Conservation (phyloP, 345 rosid species). For the Pugionium dolabratum region DNA sequence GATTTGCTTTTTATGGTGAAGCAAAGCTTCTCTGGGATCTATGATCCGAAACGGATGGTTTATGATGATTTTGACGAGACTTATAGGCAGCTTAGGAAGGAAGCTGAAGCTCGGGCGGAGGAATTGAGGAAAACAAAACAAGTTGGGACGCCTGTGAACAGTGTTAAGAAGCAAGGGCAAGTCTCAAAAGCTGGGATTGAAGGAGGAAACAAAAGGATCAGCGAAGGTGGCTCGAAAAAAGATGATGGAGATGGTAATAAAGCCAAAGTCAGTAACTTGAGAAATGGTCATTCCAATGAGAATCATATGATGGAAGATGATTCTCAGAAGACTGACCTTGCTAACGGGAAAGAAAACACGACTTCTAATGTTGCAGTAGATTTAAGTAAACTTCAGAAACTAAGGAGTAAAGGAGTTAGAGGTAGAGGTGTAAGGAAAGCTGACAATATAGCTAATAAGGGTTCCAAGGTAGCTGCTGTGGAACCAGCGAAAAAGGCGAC, state of each 20-base stretch:
- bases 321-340: conserved; percentile 49
- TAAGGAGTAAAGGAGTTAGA: conserved; percentile 74
- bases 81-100: conserved; percentile 89
- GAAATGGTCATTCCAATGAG: conserved; percentile 67
- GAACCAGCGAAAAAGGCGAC: conserved; percentile 77
- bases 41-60: conserved; percentile 64
- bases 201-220: conserved; percentile 57
- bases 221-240: conserved; percentile 41
- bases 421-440: conserved; percentile 60
- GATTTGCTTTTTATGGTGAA: conserved; percentile 79
- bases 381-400: conserved; percentile 86
- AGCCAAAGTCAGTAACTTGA: conserved; percentile 49
- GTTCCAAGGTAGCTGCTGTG: conserved; percentile 50
- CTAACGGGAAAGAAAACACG: conserved; percentile 80
- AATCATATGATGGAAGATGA: conserved; percentile 46
- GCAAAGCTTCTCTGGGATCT: conserved; percentile 71
- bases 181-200: conserved; percentile 55
- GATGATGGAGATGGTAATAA: conserved; percentile 67
- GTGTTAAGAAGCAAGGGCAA: conserved; percentile 65
- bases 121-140: conserved; percentile 77
- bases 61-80: conserved; percentile 77
- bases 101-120: conserved; percentile 90
- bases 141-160: conserved; percentile 51
- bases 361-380: conserved; percentile 73
- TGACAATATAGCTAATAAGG: conserved; percentile 71